Evolutionary conservation across 192 early-diverging fungal genomes (phyloP), one percentile per base, ranked within the genome.

Genomic region (Globomyces pollinis-pini): DNA sequence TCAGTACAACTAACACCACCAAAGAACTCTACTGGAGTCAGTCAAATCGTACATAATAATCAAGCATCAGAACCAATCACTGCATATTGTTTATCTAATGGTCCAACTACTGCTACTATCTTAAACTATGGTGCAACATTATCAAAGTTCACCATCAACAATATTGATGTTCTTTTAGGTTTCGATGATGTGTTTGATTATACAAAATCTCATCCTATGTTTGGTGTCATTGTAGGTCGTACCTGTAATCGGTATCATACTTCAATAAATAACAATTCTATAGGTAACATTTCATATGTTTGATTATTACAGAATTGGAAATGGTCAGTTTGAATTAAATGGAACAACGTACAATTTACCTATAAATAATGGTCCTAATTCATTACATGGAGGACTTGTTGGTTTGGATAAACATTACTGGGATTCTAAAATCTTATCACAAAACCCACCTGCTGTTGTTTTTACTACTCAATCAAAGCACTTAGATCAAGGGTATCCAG

Each of bases 401-500:
- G 89, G 90, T 1, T 90, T 88, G 52, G 86, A 91, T 71, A 86
- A 83, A 51, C 61, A 72, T 29, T 52, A 80, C 0, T 95, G 86
- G 81, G 47, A 57, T 12, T 76, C 66, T 5, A 34, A 70, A 20
- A 30, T 84, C 2, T 11, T 83, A 6, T 12, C 61, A 0, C 42
- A 77, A 28, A 30, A 45, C 1, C 73, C 81, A 2, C 65, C 84
- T 7, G 67, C 64, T n/a, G 74, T 90, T 50, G 65, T 50, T 16
- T 71, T 93, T 49, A 66, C 61, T 1, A 68, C 77, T 36, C 50
- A 74, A n/a, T 87, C 86, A 3, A 63, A 71, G 1, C 86, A 88
- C 64, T 80, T 83, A 24, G 88, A 91, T 13, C 80, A 91, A 66
- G 87, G 88, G 1, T 91, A 88, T 43, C 91, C 93, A 8, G 88